Conservation (phyloP, 2,329 filamentous ascomycete species). For the Ceratocystis cubensis region DNA sequence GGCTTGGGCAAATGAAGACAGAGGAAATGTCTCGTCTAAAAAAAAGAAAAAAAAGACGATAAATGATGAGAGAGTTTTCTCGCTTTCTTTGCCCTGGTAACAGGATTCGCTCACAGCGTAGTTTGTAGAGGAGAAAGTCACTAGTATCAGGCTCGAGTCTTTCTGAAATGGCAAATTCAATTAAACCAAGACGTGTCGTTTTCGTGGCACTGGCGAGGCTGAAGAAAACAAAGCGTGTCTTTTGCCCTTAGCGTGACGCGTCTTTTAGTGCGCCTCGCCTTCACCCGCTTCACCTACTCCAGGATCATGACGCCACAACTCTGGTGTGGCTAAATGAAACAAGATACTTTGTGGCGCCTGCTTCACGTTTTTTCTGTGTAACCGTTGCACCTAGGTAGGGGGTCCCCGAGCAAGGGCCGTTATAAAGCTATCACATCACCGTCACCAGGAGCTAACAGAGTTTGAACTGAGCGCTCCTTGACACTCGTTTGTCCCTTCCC, state of each 20-base stretch:
- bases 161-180: slow-evolving; percentile 20
- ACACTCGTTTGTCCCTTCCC: too few relatives aligned
- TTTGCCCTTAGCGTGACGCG: slow-evolving; percentile 20
- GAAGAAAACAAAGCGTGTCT: slow-evolving; percentile 12
- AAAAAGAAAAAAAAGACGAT: slow-evolving; percentile 30
- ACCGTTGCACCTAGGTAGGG: not conserved
- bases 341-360: not conserved
- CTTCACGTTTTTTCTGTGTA: not conserved
- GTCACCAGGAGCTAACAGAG: too few relatives aligned
- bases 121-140: slow-evolving; percentile 24
- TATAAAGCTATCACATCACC: too few relatives aligned
- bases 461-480: too few relatives aligned
- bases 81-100: slow-evolving; percentile 3
- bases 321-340: not conserved
- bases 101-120: slow-evolving; percentile 22
- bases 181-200: slow-evolving; percentile 32
- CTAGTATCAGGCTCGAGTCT: not conserved
- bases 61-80: slow-evolving; percentile 24
- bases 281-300: not conserved
- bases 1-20: not conserved
- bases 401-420: not conserved
- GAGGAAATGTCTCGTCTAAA: slow-evolving; percentile 24
- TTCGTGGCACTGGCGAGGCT: slow-evolving; percentile 29
- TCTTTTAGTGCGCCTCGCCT: not conserved
- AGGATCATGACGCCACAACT: not conserved